A percentile compares a stretch with the other conserved stretches of the same genome.
These are phyloP conservation scores for Lecanicillium sp. DNA, from an alignment of 2,329 filamentous ascomycete genomes.

Conservation along the genomic window DNA sequence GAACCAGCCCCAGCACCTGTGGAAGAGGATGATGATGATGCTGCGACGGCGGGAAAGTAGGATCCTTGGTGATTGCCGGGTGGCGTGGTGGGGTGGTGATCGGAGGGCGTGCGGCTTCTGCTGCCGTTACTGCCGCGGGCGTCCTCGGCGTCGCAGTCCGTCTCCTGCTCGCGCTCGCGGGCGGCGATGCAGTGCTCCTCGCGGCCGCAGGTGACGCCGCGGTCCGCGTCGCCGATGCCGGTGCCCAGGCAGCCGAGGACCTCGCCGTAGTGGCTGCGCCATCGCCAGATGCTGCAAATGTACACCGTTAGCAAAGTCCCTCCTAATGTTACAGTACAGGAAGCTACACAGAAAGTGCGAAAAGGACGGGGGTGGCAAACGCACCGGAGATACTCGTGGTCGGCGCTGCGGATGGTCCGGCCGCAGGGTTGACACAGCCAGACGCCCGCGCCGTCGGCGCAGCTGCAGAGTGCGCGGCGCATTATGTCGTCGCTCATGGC, in stretches of 20 bases:
- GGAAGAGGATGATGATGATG: slow-evolving; percentile 1
- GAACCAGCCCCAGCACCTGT: too few species aligned
- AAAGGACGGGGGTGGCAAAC: slow-evolving; percentile 18
- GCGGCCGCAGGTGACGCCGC: slow-evolving; percentile 84
- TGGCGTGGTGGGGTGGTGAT: slow-evolving; percentile 2
- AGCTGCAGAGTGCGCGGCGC: slow-evolving; percentile 49
- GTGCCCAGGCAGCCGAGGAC: slow-evolving; percentile 75
- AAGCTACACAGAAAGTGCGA: too few species aligned
- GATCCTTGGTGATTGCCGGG: not conserved
- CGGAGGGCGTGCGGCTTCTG: slow-evolving; percentile 8
- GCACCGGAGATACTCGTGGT: slow-evolving; percentile 54
- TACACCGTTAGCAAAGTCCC: too few species aligned
- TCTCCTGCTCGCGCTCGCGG: slow-evolving; percentile 72
- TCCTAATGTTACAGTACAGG: too few species aligned
- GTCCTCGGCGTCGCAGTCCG: slow-evolving; percentile 78
- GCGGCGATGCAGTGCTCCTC: slow-evolving; percentile 69
- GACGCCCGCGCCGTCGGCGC: slow-evolving; percentile 51
- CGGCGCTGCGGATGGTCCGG: slow-evolving; percentile 56
- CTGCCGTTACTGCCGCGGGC: slow-evolving; percentile 43
- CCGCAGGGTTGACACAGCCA: slow-evolving; percentile 88
- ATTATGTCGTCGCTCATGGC: slow-evolving; percentile 49
- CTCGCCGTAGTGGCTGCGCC: slow-evolving; percentile 79
- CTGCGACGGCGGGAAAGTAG: slow-evolving; percentile 15
- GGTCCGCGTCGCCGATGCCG: slow-evolving; percentile 80
- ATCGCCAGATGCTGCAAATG: slow-evolving; percentile 70